Percentiles rank a stretch among this genome's conserved stretches.
phyloP scores from a whole-genome alignment of 768 basidiomycete species.

The Trametes punicea region DNA sequence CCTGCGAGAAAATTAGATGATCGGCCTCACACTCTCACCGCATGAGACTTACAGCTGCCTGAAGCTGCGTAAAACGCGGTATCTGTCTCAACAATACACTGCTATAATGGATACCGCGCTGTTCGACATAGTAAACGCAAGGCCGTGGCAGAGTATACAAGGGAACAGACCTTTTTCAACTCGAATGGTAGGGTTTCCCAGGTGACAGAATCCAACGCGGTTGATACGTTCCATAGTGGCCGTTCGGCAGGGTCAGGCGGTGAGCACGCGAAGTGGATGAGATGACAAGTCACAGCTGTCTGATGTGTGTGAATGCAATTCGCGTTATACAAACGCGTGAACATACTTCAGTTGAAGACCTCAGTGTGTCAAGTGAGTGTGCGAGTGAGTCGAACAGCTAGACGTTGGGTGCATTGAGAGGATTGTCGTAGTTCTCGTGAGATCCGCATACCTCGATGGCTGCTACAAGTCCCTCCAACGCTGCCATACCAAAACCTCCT shows the following conservation, averaged over 20 bases:
- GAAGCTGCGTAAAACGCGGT: slow-evolving; percentile 48
- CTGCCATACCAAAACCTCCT: slow-evolving; percentile 50
- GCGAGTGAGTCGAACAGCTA: slow-evolving; percentile 38
- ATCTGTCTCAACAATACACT: slow-evolving; percentile 46
- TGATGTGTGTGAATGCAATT: slow-evolving; percentile 1
- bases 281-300: slow-evolving; percentile 18
- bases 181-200: slow-evolving; percentile 64
- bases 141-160: neutral
- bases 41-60: slow-evolving; percentile 40
- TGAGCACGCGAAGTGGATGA: slow-evolving; percentile 60
- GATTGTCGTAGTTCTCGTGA: neutral
- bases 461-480: slow-evolving; percentile 67
- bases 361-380: slow-evolving; percentile 37
- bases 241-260: slow-evolving; percentile 51
- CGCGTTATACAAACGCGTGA: neutral
- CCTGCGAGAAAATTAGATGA: slow-evolving; percentile 25
- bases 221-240: slow-evolving; percentile 50
- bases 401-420: neutral
- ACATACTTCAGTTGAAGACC: slow-evolving; percentile 11
- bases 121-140: neutral
- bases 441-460: slow-evolving; percentile 31
- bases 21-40: neutral
- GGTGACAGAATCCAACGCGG: slow-evolving; percentile 31
- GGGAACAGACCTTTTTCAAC: slow-evolving; percentile 50
- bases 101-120: slow-evolving; percentile 62